Percentiles rank a stretch among this genome's conserved stretches.
phyloP scores from a whole-genome alignment of 2,329 filamentous ascomycete genomes.

The Penicillium paneum region DNA sequence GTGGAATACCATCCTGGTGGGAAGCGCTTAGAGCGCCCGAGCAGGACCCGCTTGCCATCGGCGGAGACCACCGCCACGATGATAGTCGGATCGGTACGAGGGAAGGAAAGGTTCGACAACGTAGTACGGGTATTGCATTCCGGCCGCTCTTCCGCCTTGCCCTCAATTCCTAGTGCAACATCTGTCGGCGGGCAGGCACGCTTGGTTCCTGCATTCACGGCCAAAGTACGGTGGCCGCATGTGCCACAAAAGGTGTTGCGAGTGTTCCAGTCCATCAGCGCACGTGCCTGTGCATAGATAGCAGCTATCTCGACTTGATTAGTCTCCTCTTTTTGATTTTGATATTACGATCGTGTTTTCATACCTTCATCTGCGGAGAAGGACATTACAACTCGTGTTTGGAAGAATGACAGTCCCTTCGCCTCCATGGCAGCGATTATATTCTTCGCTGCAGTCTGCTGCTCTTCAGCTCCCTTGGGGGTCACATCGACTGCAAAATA shows the following conservation, averaged over 20 bases:
- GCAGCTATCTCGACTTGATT: slow-evolving; percentile 58
- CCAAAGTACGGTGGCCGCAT: slow-evolving; percentile 77
- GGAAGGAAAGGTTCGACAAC: slow-evolving; percentile 87
- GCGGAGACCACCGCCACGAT: slow-evolving; percentile 89
- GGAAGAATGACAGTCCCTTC: slow-evolving; percentile 62
- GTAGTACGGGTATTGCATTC: slow-evolving; percentile 79
- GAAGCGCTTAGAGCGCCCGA: slow-evolving; percentile 82
- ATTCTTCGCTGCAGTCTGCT: slow-evolving; percentile 53
- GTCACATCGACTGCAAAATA: slow-evolving; percentile 91
- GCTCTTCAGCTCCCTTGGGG: slow-evolving; percentile 61
- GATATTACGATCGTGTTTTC: slow-evolving; percentile 8
- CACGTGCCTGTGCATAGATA: slow-evolving; percentile 83
- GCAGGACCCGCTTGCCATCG: slow-evolving; percentile 72
- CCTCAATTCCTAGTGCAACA: slow-evolving; percentile 30
- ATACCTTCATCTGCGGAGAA: slow-evolving; percentile 61
- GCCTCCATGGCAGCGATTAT: slow-evolving; percentile 60
- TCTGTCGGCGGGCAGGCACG: slow-evolving; percentile 46
- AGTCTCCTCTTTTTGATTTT: neutral
- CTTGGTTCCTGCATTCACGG: slow-evolving; percentile 45
- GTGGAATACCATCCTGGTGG: slow-evolving; percentile 85
- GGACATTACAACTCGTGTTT: slow-evolving; percentile 62
- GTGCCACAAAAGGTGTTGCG: slow-evolving; percentile 89
- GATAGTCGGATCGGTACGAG: slow-evolving; percentile 87
- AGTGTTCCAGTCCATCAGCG: slow-evolving; percentile 88
- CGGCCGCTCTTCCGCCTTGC: slow-evolving; percentile 48